Conservation (phyloP, 164 flowering plant species). For the Warburgia ugandensis region DNA sequence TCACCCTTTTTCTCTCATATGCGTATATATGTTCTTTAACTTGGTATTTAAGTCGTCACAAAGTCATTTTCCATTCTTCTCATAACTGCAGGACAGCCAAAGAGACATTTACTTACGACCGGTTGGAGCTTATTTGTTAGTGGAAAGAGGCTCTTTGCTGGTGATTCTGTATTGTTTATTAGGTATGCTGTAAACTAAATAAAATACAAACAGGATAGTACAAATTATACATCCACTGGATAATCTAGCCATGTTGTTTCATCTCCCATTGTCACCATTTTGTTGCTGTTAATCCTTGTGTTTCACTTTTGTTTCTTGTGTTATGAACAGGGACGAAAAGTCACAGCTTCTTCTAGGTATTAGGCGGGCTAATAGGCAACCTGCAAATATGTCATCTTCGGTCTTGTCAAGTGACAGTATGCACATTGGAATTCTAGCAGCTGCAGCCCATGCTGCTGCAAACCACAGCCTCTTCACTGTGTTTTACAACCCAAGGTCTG, state of each 20-base stretch:
- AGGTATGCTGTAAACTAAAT: slow-evolving; percentile 40
- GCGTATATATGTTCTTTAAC: no score
- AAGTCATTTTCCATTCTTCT: no score
- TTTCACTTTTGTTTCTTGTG: background rate
- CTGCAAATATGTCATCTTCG: slow-evolving; percentile 82
- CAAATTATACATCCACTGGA: no score
- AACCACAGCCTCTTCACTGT: slow-evolving; percentile 88
- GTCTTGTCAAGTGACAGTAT: slow-evolving; percentile 95
- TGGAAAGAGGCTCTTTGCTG: slow-evolving; percentile 92
- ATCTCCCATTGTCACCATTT: no score
- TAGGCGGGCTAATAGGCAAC: slow-evolving; percentile 85
- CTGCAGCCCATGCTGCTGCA: slow-evolving; percentile 98
- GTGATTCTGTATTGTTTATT: slow-evolving; percentile 93
- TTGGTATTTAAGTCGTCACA: no score
- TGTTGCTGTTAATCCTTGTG: no score
- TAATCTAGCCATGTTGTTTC: no score
- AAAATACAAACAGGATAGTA: background rate
- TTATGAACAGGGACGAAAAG: slow-evolving; percentile 70
- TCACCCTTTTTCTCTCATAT: no score
- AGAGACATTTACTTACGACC: slow-evolving; percentile 91
- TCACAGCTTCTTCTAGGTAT: slow-evolving; percentile 90
- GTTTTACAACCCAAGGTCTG: slow-evolving; percentile 81
- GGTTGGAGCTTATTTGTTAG: slow-evolving; percentile 99
- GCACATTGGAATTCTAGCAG: slow-evolving; percentile 97
- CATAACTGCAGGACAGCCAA: slow-evolving; percentile 76